Base-by-base conservation (phyloP, 2,329 filamentous ascomycete species). In the Cylindrodendrum hubeiense region DNA sequence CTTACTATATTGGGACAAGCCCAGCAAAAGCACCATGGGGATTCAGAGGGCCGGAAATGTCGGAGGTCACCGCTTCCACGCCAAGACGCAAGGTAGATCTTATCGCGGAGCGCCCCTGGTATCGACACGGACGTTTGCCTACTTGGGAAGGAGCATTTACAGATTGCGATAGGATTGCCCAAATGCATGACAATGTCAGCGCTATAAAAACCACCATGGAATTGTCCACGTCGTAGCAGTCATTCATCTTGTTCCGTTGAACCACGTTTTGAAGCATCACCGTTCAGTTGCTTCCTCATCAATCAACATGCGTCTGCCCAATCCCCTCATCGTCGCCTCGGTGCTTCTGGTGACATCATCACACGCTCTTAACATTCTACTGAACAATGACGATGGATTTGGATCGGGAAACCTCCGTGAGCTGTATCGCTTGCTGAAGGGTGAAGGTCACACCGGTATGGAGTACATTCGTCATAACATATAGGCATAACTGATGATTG, bases 311-410 rank as follows among this genome's bases (percentile, higher is more conserved):
- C 73, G 67, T 64, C 12, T 72, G 9, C 62, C 67, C 15, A 69
- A 59, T 5, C 33, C 72, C 10, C n/a, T 76, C 5, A 52, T 65
- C 6, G 60, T 64, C 28, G 65, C 59, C 13, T 63, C 64, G 2
- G 9, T 76, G 28, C 57, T 55, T 37, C 52, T 72, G 8, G 67
- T 67, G 19, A 68, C 74, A 3, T 60, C 51, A 1, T 64, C 67
- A 0, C 68, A 71, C 4, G 74, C 69, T 5, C 56, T 78, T 22
- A 78, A 78, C 17, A 77, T 78, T 49, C 56, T 78, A 13, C 44
- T 78, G 0, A 76, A 72, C 15, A 78, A 77, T 34, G 75, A 77
- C 7, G 76, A 78, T 50, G 74, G 76, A 2, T 78, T 78, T 4
- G 75, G 71, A 4, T 77, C 76, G 3, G 74, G 60, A 4, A 77